A percentile compares a stretch with the other conserved stretches of the same genome.
These are phyloP conservation scores for Lachnellula subtilissima DNA, from an alignment of 2,329 filamentous ascomycete genomes.

Conservation along the genomic window DNA sequence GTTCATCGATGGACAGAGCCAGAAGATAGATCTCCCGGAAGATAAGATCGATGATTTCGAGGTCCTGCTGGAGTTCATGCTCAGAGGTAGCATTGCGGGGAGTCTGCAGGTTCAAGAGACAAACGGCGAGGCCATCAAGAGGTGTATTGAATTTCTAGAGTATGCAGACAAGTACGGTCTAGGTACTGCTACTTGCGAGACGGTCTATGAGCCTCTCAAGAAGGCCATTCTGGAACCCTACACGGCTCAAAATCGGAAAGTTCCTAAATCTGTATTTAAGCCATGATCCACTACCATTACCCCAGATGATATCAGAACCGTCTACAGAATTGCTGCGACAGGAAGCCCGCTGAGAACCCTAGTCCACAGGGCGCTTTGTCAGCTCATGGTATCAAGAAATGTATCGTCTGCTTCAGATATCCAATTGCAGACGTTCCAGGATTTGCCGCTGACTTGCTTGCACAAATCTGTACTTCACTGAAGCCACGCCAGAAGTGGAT, in stretches of 20 bases:
- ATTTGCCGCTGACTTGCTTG: conserved; percentile 11
- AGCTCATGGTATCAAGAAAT: background rate
- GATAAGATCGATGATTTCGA: conserved; percentile 11
- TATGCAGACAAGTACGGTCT: conserved; percentile 9
- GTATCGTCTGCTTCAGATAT: background rate
- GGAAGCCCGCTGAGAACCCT: conserved; percentile 6
- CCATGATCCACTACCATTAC: background rate
- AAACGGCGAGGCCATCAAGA: background rate
- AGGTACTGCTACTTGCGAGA: background rate
- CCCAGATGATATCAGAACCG: conserved; percentile 1
- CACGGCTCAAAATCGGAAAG: background rate
- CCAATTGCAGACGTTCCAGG: conserved; percentile 3
- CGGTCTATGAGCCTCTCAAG: conserved; percentile 1
- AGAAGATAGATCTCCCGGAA: conserved; percentile 9
- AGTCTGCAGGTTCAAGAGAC: background rate
- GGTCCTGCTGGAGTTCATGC: conserved; percentile 9
- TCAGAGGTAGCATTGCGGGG: background rate
- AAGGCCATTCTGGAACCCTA: background rate
- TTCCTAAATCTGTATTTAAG: background rate
- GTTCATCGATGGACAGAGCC: conserved; percentile 6
- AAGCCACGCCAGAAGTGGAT: background rate
- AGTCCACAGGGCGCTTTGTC: conserved; percentile 1
- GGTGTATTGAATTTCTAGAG: conserved; percentile 4
- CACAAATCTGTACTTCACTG: background rate
- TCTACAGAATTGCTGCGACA: conserved; percentile 2